Conservation (phyloP, 371 early-diverging fungal genomes). For the Actinomortierella ambigua region DNA sequence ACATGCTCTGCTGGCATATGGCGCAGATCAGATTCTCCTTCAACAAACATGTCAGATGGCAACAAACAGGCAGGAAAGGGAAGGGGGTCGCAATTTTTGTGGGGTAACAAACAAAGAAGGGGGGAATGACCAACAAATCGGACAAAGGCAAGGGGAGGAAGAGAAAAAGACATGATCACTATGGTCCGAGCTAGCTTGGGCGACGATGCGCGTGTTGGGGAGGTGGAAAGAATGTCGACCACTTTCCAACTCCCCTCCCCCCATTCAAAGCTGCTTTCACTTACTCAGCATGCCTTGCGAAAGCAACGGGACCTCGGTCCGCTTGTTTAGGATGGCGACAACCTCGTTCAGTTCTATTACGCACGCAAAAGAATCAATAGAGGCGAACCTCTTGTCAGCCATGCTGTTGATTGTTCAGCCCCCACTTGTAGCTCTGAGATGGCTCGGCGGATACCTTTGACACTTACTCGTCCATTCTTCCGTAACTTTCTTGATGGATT, state of each 20-base stretch:
- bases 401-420: no score
- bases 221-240: not conserved
- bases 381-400: no score
- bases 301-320: constrained; percentile 39
- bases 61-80: constrained; percentile 29
- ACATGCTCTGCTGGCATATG: no score
- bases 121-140: no score
- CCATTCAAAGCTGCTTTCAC: constrained; percentile 12
- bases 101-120: no score
- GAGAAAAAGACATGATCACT: not conserved
- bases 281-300: constrained; percentile 49
- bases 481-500: constrained; percentile 26
- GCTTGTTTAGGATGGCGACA: constrained; percentile 28
- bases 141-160: not conserved
- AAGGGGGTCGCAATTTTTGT: no score
- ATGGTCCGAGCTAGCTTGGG: not conserved
- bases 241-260: no score
- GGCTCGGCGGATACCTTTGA: no score
- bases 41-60: no score
- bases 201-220: not conserved
- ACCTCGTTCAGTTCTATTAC: constrained; percentile 42
- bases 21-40: no score
- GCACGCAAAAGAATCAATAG: no score
- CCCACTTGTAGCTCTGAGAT: no score
- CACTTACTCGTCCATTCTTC: constrained; percentile 44